Conservation (phyloP, 2,329 filamentous ascomycete genomes). For the Penicillium sp. region DNA sequence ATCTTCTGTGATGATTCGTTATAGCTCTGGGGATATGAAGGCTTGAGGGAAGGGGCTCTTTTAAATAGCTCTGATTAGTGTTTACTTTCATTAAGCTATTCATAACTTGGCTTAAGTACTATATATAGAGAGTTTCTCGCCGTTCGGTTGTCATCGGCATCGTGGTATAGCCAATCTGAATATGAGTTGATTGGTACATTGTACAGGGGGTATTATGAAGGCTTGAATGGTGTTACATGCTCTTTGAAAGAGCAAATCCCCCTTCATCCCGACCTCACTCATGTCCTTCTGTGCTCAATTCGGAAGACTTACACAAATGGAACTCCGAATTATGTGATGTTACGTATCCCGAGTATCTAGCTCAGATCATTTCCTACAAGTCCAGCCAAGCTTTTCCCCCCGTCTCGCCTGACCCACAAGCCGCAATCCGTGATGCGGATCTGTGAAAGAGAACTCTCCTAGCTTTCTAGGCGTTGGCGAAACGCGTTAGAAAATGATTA, state of each 20-base stretch:
- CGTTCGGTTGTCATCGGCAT: conserved; percentile 1
- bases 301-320: neutral
- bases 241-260: neutral
- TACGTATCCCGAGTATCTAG: neutral
- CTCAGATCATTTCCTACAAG: neutral
- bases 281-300: neutral
- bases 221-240: neutral
- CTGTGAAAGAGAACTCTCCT: neutral
- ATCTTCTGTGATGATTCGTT: neutral
- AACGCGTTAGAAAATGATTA: too few species aligned
- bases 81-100: neutral
- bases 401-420: neutral
- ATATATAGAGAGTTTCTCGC: neutral
- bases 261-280: neutral
- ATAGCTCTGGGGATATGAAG: neutral
- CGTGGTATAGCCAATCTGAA: neutral
- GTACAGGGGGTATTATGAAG: neutral
- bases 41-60: neutral
- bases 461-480: too few species aligned
- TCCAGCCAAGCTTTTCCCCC: conserved; percentile 2
- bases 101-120: neutral
- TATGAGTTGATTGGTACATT: neutral
- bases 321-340: neutral
- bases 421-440: neutral
- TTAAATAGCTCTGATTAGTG: neutral